These are phyloP conservation scores for Ustilago hordei DNA, from an alignment of 1,284 basidiomycete genomes.

Conservation along the genomic window DNA sequence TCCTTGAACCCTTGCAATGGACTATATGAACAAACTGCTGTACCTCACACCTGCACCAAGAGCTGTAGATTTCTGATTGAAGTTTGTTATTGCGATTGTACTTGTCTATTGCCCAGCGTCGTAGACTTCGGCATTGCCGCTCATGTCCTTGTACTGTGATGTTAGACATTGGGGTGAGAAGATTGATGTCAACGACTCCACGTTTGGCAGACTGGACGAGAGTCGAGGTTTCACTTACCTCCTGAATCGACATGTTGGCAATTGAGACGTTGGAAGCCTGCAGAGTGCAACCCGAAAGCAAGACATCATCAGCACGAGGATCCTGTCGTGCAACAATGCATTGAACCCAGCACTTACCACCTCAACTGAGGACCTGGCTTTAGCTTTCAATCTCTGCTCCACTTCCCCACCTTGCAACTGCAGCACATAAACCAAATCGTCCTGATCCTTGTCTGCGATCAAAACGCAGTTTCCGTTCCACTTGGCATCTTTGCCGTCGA, in stretches of 20 bases:
- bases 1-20: neutral
- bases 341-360: slow-evolving; percentile 18
- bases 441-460: slow-evolving; percentile 33
- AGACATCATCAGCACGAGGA: neutral
- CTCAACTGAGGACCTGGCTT: slow-evolving; percentile 40
- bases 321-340: neutral
- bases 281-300: neutral
- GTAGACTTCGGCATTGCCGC: slow-evolving; percentile 50
- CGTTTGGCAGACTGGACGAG: neutral
- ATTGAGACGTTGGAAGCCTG: slow-evolving; percentile 52
- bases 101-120: slow-evolving; percentile 45
- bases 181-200: neutral
- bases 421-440: slow-evolving; percentile 26
- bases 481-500: slow-evolving; percentile 17
- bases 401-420: slow-evolving; percentile 28
- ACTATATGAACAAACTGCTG: neutral
- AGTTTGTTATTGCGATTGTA: neutral
- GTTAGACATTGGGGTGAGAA: neutral
- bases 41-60: neutral
- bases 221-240: slow-evolving; percentile 24
- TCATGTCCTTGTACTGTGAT: slow-evolving; percentile 53
- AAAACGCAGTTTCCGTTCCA: slow-evolving; percentile 41
- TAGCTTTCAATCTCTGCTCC: slow-evolving; percentile 30
- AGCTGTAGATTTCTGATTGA: neutral
- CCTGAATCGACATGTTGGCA: slow-evolving; percentile 51